Conservation (phyloP, 495 filamentous ascomycete species). For the Podospora pseudopauciseta region DNA sequence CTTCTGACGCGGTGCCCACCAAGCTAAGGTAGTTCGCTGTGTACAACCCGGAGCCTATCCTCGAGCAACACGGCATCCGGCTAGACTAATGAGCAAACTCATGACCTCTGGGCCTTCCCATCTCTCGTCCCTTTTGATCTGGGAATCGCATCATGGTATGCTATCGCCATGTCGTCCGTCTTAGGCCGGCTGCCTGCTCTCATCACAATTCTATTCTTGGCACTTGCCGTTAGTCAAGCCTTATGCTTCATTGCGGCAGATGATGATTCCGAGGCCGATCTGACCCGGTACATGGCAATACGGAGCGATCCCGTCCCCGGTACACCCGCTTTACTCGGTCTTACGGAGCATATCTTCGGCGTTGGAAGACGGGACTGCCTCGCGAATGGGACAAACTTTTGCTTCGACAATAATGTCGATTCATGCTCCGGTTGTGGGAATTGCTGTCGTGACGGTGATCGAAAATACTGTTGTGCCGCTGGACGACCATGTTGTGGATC, state of each 20-base stretch:
- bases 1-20: conserved; percentile 14
- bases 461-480: conserved; percentile 25
- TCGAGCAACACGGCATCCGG: conserved; percentile 10
- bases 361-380: conserved; percentile 28
- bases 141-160: conserved; percentile 17
- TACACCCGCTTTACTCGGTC: conserved; percentile 18
- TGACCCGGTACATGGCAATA: neutral
- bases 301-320: conserved; percentile 24
- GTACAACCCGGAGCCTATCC: conserved; percentile 9
- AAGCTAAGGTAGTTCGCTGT: neutral
- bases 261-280: neutral
- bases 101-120: neutral
- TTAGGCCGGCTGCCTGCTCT: conserved; percentile 14
- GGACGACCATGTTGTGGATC: conserved; percentile 28
- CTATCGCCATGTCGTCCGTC: conserved; percentile 16
- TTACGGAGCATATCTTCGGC: conserved; percentile 16
- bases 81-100: neutral
- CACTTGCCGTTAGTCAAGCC: neutral
- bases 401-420: conserved; percentile 29
- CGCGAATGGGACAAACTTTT: conserved; percentile 35
- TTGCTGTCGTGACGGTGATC: conserved; percentile 26
- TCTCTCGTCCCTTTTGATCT: neutral
- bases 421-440: conserved; percentile 29
- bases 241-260: neutral
- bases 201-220: neutral